A percentile compares a stretch with the other conserved stretches of the same genome.
phyloP scores from a whole-genome alignment of 1,284 basidiomycete genomes.

The Exobasidium rhododendri region DNA sequence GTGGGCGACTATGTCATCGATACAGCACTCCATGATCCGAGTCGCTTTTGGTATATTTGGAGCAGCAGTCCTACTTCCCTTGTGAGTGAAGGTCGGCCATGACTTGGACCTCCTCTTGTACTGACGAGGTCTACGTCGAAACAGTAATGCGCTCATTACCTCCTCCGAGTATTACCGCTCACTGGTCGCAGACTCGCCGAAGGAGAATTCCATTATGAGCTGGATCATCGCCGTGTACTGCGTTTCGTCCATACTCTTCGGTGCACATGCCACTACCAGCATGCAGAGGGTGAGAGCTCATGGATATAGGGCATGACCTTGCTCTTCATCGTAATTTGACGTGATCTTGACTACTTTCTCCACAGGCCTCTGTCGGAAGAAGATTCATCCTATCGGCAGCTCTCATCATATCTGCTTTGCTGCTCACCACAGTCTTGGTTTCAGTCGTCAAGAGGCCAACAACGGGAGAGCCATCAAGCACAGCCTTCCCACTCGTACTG shows the following conservation, averaged over 20 bases:
- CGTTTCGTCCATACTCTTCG: constrained; percentile 38
- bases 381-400: constrained; percentile 8
- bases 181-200: constrained; percentile 26
- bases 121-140: neutral
- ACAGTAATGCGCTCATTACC: constrained; percentile 46
- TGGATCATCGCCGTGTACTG: constrained; percentile 46
- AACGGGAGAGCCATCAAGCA: neutral
- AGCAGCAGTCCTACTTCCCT: constrained; percentile 17
- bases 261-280: constrained; percentile 24
- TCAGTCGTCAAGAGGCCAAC: constrained; percentile 3
- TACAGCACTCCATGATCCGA: neutral
- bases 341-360: no score
- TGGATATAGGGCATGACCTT: neutral
- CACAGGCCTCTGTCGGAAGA: neutral
- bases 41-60: constrained; percentile 12
- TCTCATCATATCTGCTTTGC: constrained; percentile 7
- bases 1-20: neutral
- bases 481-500: neutral
- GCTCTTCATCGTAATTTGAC: neutral
- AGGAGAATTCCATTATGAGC: constrained; percentile 38
- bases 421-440: constrained; percentile 28
- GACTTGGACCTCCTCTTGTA: neutral
- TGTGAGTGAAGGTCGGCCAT: constrained; percentile 13
- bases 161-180: constrained; percentile 47
- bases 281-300: constrained; percentile 15